Evolutionary conservation across 2,329 filamentous ascomycete genomes (phyloP).

Genomic region (Colletotrichum eleusines): DNA sequence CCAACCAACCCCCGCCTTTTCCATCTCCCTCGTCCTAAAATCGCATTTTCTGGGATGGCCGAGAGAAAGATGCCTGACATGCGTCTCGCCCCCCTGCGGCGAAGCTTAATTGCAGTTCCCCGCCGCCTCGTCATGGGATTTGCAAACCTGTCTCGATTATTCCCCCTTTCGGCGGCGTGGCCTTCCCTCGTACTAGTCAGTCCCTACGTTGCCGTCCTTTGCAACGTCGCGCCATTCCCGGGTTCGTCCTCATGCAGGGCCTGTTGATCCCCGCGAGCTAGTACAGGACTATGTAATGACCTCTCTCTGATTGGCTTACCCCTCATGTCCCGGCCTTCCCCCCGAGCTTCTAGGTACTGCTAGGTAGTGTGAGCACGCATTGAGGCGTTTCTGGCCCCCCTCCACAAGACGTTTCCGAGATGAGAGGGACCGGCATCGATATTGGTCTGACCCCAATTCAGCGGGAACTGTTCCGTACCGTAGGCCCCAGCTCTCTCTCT

Average conservation of each 20-base stretch:
- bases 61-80: constrained; percentile 10
- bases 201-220: neutral
- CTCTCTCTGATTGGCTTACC: constrained; percentile 33
- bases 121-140: constrained; percentile 39
- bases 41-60: constrained; percentile 22
- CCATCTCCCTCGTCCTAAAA: constrained; percentile 18
- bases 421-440: constrained; percentile 25
- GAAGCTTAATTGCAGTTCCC: constrained; percentile 30
- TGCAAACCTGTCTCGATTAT: constrained; percentile 35
- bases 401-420: neutral
- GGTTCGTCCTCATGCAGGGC: constrained; percentile 6
- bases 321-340: neutral
- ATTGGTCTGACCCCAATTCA: constrained; percentile 21
- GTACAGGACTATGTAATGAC: too few relatives aligned
- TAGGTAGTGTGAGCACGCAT: neutral
- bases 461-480: constrained; percentile 5
- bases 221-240: neutral
- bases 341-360: constrained; percentile 13
- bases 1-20: constrained; percentile 13
- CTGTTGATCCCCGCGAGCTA: constrained; percentile 27
- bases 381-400: neutral
- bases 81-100: constrained; percentile 3
- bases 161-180: constrained; percentile 24
- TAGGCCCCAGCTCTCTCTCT: too few relatives aligned
- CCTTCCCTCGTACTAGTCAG: neutral